phyloP scores from a whole-genome alignment of 192 early-diverging fungal genomes.

The Coemansia furcata region DNA sequence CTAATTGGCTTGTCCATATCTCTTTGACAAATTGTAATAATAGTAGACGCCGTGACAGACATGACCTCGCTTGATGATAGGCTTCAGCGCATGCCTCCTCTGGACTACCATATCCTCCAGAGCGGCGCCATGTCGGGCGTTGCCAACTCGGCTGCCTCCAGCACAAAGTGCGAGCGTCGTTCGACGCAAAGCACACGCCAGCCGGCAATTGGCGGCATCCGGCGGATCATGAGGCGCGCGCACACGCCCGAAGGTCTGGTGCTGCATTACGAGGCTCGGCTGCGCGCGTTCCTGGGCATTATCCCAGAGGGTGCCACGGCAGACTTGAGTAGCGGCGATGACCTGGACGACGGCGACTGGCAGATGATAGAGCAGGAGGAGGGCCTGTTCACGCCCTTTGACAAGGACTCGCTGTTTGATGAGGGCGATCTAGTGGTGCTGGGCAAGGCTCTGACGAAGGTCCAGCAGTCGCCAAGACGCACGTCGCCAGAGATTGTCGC shows the following conservation, averaged over 20 bases:
- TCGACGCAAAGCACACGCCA: background rate
- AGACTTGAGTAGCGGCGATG: background rate
- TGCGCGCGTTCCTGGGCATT: constrained; percentile 35
- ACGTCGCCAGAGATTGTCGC: constrained; percentile 24
- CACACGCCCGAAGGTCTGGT: constrained; percentile 47
- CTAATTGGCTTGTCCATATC: background rate
- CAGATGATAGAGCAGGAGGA: constrained; percentile 38
- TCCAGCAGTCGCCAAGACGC: constrained; percentile 3
- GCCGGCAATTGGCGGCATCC: constrained; percentile 30
- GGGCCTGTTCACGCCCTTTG: constrained; percentile 32
- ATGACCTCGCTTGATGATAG: constrained; percentile 4
- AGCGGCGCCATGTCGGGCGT: background rate
- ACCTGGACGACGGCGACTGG: constrained; percentile 32
- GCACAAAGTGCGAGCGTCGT: constrained; percentile 3
- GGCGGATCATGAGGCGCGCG: constrained; percentile 38
- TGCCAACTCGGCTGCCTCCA: background rate
- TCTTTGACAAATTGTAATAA: background rate
- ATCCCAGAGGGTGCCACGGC: background rate
- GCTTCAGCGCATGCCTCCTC: constrained; percentile 9
- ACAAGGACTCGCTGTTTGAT: constrained; percentile 22
- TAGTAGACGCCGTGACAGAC: background rate
- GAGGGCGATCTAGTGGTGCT: constrained; percentile 41
- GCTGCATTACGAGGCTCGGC: constrained; percentile 33
- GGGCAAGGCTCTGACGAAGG: constrained; percentile 14
- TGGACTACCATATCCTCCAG: constrained; percentile 20